Base-by-base conservation (phyloP, 305 asterid genomes). In the Andrographis paniculata region DNA sequence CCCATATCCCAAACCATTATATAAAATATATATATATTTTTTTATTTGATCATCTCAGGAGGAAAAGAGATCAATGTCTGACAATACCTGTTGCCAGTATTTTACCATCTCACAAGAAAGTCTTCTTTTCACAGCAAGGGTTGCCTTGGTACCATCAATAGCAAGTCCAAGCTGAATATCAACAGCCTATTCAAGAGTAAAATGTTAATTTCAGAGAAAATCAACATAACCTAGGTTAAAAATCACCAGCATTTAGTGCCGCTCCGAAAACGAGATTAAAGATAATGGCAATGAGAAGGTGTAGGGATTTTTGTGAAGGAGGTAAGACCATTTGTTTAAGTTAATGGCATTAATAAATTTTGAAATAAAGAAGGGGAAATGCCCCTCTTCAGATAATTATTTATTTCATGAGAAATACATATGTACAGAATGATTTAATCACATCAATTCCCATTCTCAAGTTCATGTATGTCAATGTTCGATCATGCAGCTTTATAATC, bases 61-160 rank as follows among this genome's bases (percentile, higher is more conserved):
- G 21, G 13, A 48, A 16, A 60, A 58, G 53, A 48, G 42, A 41
- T 33, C 1, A 20, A 23, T 46, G 17, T 30, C 45, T 15, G 27
- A 35, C 14, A 35, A 42, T 67, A 91, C 99, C 99, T 92, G 99
- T 76, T 87, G 99, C 95, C 96, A 92, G 64, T 74, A 92, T 76
- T 92, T 92, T 15, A 92, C 95, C 96, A 92, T 92, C 85, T 92
- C 99, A 61, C 96, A 87, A 18, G 99, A 95, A 62, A 92, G 95
- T 66, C 99, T 81, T 64, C 99, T 66, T 77, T 92, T 92, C 42
- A 92, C 99, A 33, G 99, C 99, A 28, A 84, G 72, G 17, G 99
- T 92, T 58, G 99, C 99, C 70, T 92, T 92, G 17, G 93, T 59
- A 70, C 99, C 84, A 67, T 92, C 96, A 44, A 92, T 92, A 62